Evolutionary conservation across 805 yeast genomes (phyloP).

Genomic region (Yamadazyma olivae): DNA sequence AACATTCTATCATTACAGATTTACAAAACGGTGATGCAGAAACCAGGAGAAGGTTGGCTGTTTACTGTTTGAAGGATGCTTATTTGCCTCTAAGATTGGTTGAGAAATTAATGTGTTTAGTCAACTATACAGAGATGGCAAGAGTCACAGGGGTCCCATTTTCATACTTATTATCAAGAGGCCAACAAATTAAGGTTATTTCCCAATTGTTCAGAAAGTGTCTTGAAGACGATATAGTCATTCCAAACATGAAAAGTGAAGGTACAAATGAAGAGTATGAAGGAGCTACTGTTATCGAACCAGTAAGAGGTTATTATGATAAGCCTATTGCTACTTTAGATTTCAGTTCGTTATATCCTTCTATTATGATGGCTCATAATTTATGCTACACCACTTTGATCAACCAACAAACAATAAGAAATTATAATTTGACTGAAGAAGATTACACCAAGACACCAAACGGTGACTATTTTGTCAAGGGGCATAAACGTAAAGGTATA

Average conservation of each 20-base stretch:
- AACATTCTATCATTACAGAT: conserved; percentile 93
- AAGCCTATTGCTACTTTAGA: conserved; percentile 97
- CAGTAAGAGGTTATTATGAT: conserved; percentile 91
- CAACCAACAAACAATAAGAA: conserved; percentile 63
- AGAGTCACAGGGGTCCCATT: conserved; percentile 99
- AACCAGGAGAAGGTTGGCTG: conserved; percentile 92
- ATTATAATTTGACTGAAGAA: conserved; percentile 58
- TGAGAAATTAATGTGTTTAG: conserved; percentile 93
- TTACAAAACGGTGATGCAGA: conserved; percentile 90
- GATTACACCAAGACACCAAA: conserved; percentile 90
- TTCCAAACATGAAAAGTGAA: conserved; percentile 83
- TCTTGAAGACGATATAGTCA: conserved; percentile 75
- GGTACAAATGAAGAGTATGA: conserved; percentile 91
- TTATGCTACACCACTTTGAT: conserved; percentile 90
- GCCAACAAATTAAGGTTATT: conserved; percentile 96
- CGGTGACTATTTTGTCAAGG: conserved; percentile 84
- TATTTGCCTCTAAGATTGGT: conserved; percentile 82
- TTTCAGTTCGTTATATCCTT: conserved; percentile 96
- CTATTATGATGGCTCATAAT: conserved; percentile 99
- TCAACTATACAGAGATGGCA: conserved; percentile 98
- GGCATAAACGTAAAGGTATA: conserved; percentile 70
- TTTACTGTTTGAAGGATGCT: conserved; percentile 95
- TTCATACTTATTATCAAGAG: conserved; percentile 81
- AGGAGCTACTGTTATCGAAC: conserved; percentile 99
- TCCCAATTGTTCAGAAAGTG: conserved; percentile 95